Evolutionary conservation across 2,329 filamentous ascomycete genomes (phyloP).

Genomic region (Phialemoniopsis sp.): DNA sequence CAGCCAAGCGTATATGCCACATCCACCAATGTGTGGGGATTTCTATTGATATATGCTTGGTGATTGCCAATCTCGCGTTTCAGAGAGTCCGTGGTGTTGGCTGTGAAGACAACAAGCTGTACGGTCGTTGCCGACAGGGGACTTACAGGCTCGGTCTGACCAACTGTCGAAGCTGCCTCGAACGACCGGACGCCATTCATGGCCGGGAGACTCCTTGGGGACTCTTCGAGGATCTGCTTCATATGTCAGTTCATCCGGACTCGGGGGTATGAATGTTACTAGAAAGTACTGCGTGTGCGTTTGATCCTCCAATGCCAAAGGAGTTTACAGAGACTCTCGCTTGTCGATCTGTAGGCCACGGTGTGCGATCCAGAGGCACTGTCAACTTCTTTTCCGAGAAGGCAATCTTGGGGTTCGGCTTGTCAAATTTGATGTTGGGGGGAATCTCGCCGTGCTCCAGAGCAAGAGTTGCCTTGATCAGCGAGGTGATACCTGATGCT

Average conservation of each 20-base stretch:
- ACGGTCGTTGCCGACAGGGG: too few species aligned
- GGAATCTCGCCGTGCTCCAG: slow-evolving; percentile 30
- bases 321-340: slow-evolving; percentile 24
- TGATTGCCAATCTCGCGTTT: slow-evolving; percentile 16
- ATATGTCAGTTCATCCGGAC: too few species aligned
- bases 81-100: slow-evolving; percentile 15
- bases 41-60: slow-evolving; percentile 12
- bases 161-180: too few species aligned
- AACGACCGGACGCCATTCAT: too few species aligned
- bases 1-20: slow-evolving; percentile 22
- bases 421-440: neutral
- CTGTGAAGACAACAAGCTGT: slow-evolving; percentile 12
- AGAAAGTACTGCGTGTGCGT: slow-evolving; percentile 27
- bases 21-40: slow-evolving; percentile 19
- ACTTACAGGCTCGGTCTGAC: too few species aligned
- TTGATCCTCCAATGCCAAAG: slow-evolving; percentile 28
- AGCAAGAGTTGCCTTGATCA: slow-evolving; percentile 38
- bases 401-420: neutral
- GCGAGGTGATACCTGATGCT: slow-evolving; percentile 31
- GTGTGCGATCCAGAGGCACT: slow-evolving; percentile 15
- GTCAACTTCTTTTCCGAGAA: slow-evolving; percentile 21
- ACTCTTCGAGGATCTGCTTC: too few species aligned
- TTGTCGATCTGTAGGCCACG: slow-evolving; percentile 14
- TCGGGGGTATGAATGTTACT: slow-evolving; percentile 8
- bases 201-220: too few species aligned